Percentiles rank a stretch among this genome's conserved stretches.
phyloP scores from a whole-genome alignment of 441 rosid genomes.

The Pelargonium myrrhifolium region DNA sequence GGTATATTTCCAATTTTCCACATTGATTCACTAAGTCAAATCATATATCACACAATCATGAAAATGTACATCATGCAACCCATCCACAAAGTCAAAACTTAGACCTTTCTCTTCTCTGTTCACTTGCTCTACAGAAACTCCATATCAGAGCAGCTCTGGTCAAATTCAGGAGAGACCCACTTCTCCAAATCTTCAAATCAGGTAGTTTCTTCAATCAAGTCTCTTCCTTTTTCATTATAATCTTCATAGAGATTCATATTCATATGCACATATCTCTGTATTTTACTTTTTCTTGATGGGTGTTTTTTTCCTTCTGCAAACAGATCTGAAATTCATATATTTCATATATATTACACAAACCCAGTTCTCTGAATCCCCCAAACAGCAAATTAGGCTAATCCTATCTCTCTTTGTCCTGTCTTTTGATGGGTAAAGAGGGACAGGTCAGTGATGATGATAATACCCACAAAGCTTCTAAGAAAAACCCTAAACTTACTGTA shows the following conservation, averaged over 20 bases:
- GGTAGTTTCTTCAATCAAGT: slow-evolving; percentile 14
- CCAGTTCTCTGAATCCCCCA: slow-evolving; percentile 12
- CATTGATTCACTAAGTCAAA: no score
- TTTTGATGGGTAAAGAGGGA: slow-evolving; percentile 65
- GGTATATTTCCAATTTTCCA: no score
- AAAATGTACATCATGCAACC: no score
- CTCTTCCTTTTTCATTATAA: slow-evolving; percentile 3
- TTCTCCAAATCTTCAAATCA: slow-evolving; percentile 10
- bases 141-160: background rate
- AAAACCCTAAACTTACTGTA: slow-evolving; percentile 58
- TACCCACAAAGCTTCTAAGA: slow-evolving; percentile 17
- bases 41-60: no score
- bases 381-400: slow-evolving; percentile 10
- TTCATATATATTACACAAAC: background rate
- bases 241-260: background rate
- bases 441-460: slow-evolving; percentile 28
- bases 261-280: background rate
- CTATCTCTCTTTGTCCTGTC: slow-evolving; percentile 11
- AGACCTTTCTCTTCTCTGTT: no score
- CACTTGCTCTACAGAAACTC: no score
- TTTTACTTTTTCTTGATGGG: background rate
- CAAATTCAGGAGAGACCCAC: slow-evolving; percentile 15
- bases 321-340: slow-evolving; percentile 9
- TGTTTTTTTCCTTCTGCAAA: background rate
- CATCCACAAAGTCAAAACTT: no score